Percentiles rank a stretch among this genome's conserved stretches.
Conservation (phyloP, 2,329 filamentous ascomycete genomes). For the Torrubiella hemipterigena region DNA sequence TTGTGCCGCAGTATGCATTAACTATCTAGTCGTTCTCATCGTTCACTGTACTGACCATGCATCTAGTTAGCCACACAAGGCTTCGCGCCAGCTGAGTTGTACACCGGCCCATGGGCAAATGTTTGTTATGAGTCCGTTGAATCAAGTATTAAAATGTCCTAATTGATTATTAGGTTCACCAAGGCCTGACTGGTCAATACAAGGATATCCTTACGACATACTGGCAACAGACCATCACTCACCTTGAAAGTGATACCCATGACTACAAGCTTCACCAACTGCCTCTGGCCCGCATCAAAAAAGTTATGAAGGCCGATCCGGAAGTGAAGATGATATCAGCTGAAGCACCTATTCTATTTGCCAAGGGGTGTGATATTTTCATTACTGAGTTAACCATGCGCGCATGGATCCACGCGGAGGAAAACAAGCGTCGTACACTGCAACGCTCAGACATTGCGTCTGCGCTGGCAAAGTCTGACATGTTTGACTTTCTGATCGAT, state of each 20-base stretch:
- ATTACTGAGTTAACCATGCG: constrained; percentile 99
- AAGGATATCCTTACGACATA: constrained; percentile 97
- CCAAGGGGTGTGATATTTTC: constrained; percentile 98
- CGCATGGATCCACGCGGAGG: constrained; percentile 97
- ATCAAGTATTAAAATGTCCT: not conserved
- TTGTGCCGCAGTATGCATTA: constrained; percentile 28
- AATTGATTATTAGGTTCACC: constrained; percentile 61
- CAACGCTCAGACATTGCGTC: constrained; percentile 95
- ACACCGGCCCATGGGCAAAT: constrained; percentile 91
- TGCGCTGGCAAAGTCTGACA: constrained; percentile 91
- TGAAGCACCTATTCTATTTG: constrained; percentile 93
- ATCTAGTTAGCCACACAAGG: constrained; percentile 73
- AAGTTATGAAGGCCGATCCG: constrained; percentile 98
- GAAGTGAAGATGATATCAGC: constrained; percentile 99
- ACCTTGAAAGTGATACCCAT: constrained; percentile 87
- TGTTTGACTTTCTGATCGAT: constrained; percentile 99
- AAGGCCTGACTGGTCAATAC: constrained; percentile 84
- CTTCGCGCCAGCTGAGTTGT: constrained; percentile 84
- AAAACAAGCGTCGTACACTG: constrained; percentile 92
- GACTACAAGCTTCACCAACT: constrained; percentile 98
- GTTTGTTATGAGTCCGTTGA: constrained; percentile 36
- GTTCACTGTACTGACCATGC: too few relatives aligned
- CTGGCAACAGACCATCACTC: constrained; percentile 97
- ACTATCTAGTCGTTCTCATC: too few relatives aligned
- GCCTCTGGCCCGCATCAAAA: constrained; percentile 96